Percentiles rank a stretch among this genome's conserved stretches.
Conservation (phyloP, 2,329 filamentous ascomycete species). For the Penicillium hordei region DNA sequence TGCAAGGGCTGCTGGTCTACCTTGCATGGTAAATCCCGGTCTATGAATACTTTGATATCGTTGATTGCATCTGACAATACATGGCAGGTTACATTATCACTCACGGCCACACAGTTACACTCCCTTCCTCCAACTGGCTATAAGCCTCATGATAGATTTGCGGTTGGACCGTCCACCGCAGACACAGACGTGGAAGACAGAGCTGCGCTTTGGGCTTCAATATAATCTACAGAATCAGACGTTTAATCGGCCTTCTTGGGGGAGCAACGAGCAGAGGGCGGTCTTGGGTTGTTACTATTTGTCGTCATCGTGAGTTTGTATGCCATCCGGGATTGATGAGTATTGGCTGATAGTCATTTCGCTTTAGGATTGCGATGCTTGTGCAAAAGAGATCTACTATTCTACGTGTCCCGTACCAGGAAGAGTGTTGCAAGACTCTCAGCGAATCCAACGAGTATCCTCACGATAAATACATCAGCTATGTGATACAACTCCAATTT, state of each 20-base stretch:
- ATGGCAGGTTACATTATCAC: neutral
- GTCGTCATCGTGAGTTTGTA: neutral
- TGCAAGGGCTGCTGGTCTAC: neutral
- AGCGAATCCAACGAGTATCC: neutral
- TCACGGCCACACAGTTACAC: neutral
- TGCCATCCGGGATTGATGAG: neutral
- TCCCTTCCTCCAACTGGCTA: neutral
- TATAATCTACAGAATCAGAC: neutral
- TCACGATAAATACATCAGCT: neutral
- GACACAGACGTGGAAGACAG: neutral
- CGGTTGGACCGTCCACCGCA: neutral
- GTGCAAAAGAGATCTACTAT: neutral
- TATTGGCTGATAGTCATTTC: neutral
- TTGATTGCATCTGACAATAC: neutral
- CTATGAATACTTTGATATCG: neutral
- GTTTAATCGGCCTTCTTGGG: neutral
- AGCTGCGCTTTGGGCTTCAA: neutral
- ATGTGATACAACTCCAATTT: neutral
- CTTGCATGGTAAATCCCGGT: neutral
- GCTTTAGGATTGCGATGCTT: neutral
- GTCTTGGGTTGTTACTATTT: neutral
- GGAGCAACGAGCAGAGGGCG: neutral
- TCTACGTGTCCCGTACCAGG: neutral
- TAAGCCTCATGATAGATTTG: neutral
- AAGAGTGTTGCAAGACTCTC: neutral